Evolutionary conservation across 345 rosid species (phyloP).

Genomic region (Alliaria petiolata): DNA sequence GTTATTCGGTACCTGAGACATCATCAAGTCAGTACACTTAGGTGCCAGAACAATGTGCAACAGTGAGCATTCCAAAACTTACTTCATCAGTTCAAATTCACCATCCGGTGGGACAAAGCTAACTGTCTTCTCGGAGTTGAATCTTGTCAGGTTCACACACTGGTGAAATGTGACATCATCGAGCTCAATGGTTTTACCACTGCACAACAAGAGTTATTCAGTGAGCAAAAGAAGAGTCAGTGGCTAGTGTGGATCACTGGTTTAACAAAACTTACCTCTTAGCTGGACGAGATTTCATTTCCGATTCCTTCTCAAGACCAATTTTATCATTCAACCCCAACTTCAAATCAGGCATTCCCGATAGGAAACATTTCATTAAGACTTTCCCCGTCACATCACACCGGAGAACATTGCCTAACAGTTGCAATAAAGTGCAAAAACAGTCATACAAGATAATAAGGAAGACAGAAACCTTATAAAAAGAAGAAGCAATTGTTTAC

Average conservation of each 20-base stretch:
- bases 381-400: constrained; percentile 99
- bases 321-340: constrained; percentile 98
- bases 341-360: constrained; percentile 99
- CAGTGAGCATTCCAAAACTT: constrained; percentile 29
- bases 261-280: constrained; percentile 62
- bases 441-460: not conserved
- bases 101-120: constrained; percentile 99
- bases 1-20: constrained; percentile 82
- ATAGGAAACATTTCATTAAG: constrained; percentile 97
- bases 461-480: constrained; percentile 6
- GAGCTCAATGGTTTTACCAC: constrained; percentile 97
- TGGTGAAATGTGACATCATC: constrained; percentile 99
- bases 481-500: constrained; percentile 27
- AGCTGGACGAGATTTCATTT: constrained; percentile 89
- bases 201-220: constrained; percentile 33
- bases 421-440: constrained; percentile 21
- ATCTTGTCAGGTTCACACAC: constrained; percentile 95
- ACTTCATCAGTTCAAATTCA: constrained; percentile 99
- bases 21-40: not conserved
- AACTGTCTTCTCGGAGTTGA: constrained; percentile 97
- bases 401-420: constrained; percentile 80
- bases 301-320: constrained; percentile 98
- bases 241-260: not conserved
- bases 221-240: not conserved
- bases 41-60: not conserved